Base-by-base conservation (phyloP, 345 rosid species). In the Ceriops zippeliana region DNA sequence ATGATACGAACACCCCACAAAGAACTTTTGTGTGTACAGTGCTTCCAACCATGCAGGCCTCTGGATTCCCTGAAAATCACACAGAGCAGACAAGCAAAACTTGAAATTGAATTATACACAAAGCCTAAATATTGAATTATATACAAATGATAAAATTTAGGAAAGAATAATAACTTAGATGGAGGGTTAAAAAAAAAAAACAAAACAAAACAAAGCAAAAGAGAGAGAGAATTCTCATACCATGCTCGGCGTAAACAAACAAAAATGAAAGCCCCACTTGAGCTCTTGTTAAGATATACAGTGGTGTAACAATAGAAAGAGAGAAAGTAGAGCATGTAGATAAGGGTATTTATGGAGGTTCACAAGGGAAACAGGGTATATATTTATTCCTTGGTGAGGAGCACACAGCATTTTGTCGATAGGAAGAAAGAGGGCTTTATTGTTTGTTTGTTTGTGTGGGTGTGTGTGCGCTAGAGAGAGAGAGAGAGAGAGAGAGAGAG, bases 1-100 rank as follows among this genome's bases (percentile, higher is more conserved):
- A 59, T 95, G 99, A 64, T 81, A 84, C 0, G 84, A 65, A 67
- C 99, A 95, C 6, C 83, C 91, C 21, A 67, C 90, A 21, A 95
- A 95, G 89, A 90, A 91, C 72, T 87, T 90, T 81, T 91, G 76
- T 0, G 79, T 70, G 89, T 90, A 91, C 6, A 95, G 85, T 2
- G 96, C 96, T 68, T 88, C 98, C 78, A 95, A 76, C 99, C 99
- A 95, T 79, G 93, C 93, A 24, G 98, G 96, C 80, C 83, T 87
- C 61, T 83, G 84, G 83, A 85, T 82, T 80, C 93, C 97, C 91
- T 86, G 17, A 51, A 2, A 71, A 52, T 27, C 20, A 27, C 5
- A 1, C 0, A 52, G n/a, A 9, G 24, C 54, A 53, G 22, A 56
- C 30, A 8, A 22, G 58, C 58, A 56, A 56, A 2, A 56, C 5